Evolutionary conservation across 495 filamentous ascomycete genomes (phyloP).

Genomic region (Neurospora sp.): DNA sequence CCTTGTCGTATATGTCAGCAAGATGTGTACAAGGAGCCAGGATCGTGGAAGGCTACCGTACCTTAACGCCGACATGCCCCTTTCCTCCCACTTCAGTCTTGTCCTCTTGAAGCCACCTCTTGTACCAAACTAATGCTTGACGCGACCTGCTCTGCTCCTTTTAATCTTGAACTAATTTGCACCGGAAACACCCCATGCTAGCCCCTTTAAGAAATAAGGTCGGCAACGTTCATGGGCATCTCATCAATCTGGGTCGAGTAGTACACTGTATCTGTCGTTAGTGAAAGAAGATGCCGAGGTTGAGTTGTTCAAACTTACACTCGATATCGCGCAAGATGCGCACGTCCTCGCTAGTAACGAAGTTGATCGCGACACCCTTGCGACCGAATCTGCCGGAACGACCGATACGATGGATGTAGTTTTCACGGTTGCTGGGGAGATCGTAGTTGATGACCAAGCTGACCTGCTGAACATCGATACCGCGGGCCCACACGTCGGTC

Average conservation of each 20-base stretch:
- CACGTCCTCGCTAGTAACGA: slow-evolving; percentile 97
- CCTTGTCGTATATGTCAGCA: background rate
- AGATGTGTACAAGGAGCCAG: background rate
- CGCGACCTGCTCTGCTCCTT: background rate
- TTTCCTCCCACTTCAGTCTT: background rate
- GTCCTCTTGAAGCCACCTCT: background rate
- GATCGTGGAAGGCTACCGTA: background rate
- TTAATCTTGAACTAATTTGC: background rate
- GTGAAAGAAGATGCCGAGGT: background rate
- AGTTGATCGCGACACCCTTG: slow-evolving; percentile 99
- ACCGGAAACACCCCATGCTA: background rate
- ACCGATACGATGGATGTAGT: slow-evolving; percentile 99
- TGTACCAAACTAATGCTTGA: background rate
- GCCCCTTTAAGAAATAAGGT: slow-evolving; percentile 41
- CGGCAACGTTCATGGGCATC: slow-evolving; percentile 81
- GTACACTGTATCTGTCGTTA: slow-evolving; percentile 35
- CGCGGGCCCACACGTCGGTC: slow-evolving; percentile 92
- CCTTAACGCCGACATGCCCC: background rate
- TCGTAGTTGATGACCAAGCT: slow-evolving; percentile 99
- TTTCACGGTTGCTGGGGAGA: slow-evolving; percentile 95
- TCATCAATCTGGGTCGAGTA: slow-evolving; percentile 76
- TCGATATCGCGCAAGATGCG: slow-evolving; percentile 99
- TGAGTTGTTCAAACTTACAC: slow-evolving; percentile 27
- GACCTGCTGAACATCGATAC: slow-evolving; percentile 99
- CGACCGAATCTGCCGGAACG: slow-evolving; percentile 97